Percentiles rank a stretch among this genome's conserved stretches.
Conservation (phyloP, 768 basidiomycete species). For the Panellus pusillus region DNA sequence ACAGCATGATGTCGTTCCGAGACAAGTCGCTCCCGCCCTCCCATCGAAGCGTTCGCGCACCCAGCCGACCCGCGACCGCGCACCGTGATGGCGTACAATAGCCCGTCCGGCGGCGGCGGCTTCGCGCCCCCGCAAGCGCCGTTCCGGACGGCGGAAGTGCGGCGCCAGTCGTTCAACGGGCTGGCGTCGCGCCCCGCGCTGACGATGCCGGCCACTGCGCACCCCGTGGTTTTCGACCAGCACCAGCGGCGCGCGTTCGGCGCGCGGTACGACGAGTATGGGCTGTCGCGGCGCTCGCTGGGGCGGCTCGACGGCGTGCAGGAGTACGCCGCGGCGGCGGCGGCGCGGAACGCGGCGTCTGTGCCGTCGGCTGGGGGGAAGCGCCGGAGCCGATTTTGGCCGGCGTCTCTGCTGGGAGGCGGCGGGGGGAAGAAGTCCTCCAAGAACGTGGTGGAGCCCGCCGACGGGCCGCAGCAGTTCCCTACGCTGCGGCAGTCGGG, state of each 20-base stretch:
- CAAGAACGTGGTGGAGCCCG: constrained; percentile 29
- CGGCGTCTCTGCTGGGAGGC: constrained; percentile 58
- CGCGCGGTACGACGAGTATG: constrained; percentile 70
- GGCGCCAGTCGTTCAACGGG: constrained; percentile 80
- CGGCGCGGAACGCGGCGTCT: constrained; percentile 25
- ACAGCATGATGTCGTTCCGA: constrained; percentile 30
- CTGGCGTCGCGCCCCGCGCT: constrained; percentile 57
- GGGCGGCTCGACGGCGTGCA: constrained; percentile 40
- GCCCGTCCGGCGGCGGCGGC: too few species aligned
- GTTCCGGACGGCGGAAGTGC: constrained; percentile 55
- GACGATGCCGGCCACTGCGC: constrained; percentile 46
- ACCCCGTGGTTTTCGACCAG: constrained; percentile 36
- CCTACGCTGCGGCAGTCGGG: constrained; percentile 47
- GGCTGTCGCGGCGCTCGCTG: constrained; percentile 62
- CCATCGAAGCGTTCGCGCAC: constrained; percentile 46
- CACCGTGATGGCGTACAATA: constrained; percentile 65
- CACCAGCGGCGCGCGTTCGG: constrained; percentile 38
- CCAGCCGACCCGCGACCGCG: constrained; percentile 56
- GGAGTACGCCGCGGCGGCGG: constrained; percentile 26
- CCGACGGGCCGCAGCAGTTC: constrained; percentile 42
- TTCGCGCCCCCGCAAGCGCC: constrained; percentile 64
- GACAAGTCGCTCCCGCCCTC: constrained; percentile 85
- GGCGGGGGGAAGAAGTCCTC: constrained; percentile 55
- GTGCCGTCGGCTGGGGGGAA: constrained; percentile 42
- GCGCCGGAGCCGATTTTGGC: constrained; percentile 73